These are phyloP conservation scores for Lupinus albus DNA, from an alignment of 306 rosid species.

Conservation along the genomic window DNA sequence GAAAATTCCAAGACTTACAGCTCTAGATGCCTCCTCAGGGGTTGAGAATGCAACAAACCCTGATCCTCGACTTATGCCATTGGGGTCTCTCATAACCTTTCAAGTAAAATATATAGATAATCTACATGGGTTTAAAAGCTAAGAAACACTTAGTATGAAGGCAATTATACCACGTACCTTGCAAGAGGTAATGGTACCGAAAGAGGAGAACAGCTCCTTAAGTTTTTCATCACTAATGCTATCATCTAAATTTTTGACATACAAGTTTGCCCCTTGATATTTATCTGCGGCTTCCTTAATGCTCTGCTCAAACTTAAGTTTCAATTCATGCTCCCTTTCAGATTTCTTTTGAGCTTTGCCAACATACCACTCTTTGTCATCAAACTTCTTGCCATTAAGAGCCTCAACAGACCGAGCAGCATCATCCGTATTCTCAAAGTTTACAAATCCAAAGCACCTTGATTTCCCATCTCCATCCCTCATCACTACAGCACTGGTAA, in stretches of 20 bases:
- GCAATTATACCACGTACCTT: slow-evolving; percentile 59
- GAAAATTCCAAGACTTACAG: slow-evolving; percentile 60
- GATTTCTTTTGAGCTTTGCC: slow-evolving; percentile 97
- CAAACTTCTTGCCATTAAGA: slow-evolving; percentile 74
- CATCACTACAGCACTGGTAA: slow-evolving; percentile 91
- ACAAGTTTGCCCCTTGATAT: slow-evolving; percentile 89
- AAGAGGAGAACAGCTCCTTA: slow-evolving; percentile 72
- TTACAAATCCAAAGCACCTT: slow-evolving; percentile 91
- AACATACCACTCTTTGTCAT: slow-evolving; percentile 88
- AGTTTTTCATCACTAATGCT: slow-evolving; percentile 72
- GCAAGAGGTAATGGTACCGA: slow-evolving; percentile 84
- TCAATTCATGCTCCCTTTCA: slow-evolving; percentile 83
- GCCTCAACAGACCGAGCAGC: slow-evolving; percentile 83
- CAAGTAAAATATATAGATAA: slow-evolving; percentile 33
- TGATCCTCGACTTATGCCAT: slow-evolving; percentile 88
- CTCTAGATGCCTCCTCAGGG: slow-evolving; percentile 96
- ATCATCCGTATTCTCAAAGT: slow-evolving; percentile 85
- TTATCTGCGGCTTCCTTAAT: slow-evolving; percentile 94
- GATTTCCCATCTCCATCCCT: slow-evolving; percentile 95
- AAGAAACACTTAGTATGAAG: slow-evolving; percentile 16
- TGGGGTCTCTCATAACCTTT: slow-evolving; percentile 97
- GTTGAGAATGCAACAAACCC: slow-evolving; percentile 96
- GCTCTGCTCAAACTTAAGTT: slow-evolving; percentile 74
- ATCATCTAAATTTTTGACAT: slow-evolving; percentile 84
- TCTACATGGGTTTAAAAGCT: slow-evolving; percentile 15